A percentile compares a stretch with the other conserved stretches of the same genome.
Conservation (phyloP, 2,329 filamentous ascomycete genomes). For the Fusarium tuaranense region DNA sequence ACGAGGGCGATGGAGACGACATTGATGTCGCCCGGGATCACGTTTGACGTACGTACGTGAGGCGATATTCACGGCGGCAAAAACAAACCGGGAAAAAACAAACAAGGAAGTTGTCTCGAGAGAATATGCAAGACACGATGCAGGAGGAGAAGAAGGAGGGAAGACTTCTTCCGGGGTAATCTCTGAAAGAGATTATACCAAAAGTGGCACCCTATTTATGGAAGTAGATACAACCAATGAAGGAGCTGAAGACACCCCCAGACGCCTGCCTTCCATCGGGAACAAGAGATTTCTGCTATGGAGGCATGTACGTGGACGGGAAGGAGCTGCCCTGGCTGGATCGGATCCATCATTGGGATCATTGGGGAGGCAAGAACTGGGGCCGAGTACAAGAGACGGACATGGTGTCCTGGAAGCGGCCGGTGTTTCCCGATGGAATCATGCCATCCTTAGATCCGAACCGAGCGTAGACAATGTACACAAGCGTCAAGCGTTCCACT, state of each 20-base stretch:
- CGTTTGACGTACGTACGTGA: slow-evolving; percentile 7
- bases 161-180: slow-evolving; percentile 33
- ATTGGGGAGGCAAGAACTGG: background rate
- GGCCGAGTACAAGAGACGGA: slow-evolving; percentile 22
- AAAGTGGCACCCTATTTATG: slow-evolving; percentile 24
- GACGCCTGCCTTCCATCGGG: slow-evolving; percentile 5
- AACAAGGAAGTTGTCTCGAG: slow-evolving; percentile 27
- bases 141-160: slow-evolving; percentile 10
- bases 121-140: slow-evolving; percentile 30
- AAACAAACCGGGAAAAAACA: slow-evolving; percentile 13
- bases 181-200: slow-evolving; percentile 25
- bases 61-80: slow-evolving; percentile 31
- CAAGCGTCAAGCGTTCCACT: slow-evolving; percentile 5
- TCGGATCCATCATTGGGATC: background rate
- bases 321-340: background rate
- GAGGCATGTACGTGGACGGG: slow-evolving; percentile 20
- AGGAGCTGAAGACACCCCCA: slow-evolving; percentile 9
- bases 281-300: slow-evolving; percentile 10
- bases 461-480: slow-evolving; percentile 17
- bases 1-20: slow-evolving; percentile 33
- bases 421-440: slow-evolving; percentile 45
- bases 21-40: slow-evolving; percentile 34
- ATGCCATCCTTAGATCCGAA: slow-evolving; percentile 42
- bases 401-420: slow-evolving; percentile 18
- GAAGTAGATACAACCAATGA: background rate